Conservation (phyloP, 192 early-diverging fungal genomes). For the Coemansia sp. region DNA sequence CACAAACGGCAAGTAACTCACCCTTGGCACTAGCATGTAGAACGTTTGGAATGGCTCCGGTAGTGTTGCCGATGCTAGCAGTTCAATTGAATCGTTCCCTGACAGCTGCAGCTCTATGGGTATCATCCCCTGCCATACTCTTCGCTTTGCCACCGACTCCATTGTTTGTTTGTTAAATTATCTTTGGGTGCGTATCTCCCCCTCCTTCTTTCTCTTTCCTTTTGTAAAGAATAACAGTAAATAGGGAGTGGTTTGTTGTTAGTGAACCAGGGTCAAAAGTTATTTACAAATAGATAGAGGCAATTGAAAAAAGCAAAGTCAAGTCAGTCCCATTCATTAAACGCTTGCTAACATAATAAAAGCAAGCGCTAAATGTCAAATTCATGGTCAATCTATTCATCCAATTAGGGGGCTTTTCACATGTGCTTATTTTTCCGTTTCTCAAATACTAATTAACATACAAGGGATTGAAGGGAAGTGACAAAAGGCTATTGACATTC, state of each 20-base stretch:
- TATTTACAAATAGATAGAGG: not conserved
- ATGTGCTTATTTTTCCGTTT: not conserved
- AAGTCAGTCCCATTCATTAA: too few species aligned
- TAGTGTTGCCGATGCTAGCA: constrained; percentile 43
- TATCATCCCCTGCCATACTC: constrained; percentile 46
- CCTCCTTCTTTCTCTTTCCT: not conserved
- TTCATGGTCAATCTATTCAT: not conserved
- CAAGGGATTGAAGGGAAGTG: too few species aligned
- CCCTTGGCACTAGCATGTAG: constrained; percentile 41
- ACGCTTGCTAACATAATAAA: not conserved
- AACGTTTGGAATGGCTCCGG: constrained; percentile 55
- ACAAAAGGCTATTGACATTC: too few species aligned
- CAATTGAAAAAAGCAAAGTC: too few species aligned
- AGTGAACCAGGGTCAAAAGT: not conserved
- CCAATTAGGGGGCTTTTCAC: not conserved
- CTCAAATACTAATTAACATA: too few species aligned
- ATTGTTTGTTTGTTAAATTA: not conserved
- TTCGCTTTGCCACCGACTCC: constrained; percentile 12
- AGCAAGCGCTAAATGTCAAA: not conserved
- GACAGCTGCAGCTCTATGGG: constrained; percentile 49
- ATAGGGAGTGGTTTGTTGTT: not conserved
- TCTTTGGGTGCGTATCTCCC: too few species aligned
- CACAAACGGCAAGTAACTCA: constrained; percentile 45
- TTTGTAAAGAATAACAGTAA: not conserved
- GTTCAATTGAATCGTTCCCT: constrained; percentile 43